Evolutionary conservation across 2,329 filamentous ascomycete genomes (phyloP), one percentile per base, ranked within the genome.

Genomic region (Sporothrix curviconia): DNA sequence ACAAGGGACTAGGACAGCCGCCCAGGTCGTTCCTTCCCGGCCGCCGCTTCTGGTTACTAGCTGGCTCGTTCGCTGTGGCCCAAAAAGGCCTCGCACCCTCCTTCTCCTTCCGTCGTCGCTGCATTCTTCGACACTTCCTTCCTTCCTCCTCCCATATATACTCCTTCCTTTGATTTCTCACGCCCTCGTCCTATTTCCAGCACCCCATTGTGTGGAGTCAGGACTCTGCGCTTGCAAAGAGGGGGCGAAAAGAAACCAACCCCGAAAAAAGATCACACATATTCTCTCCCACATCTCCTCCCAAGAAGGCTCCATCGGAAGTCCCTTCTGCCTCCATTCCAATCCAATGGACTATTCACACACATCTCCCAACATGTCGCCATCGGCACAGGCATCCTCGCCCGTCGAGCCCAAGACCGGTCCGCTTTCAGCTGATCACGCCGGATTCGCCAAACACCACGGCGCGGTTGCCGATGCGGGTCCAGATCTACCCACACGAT

Each of bases 401-500:
- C 36, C 46, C 75, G 65, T 76, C 43, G 74, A 74, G 36, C 81
- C 83, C 62, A 92, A 91, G 78, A 86, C 85, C 68, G n/a, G 86
- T 92, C 74, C 82, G 86, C 76, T 92, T 92, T 72, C 85, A 90
- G 72, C 79, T 91, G 56, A 78, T 90, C 64, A 83, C 88, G 65
- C 78, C 81, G 55, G 82, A 88, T 65, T 80, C 82, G 32, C 83
- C 84, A 60, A 82, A 86, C 68, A 83, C 82, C 65, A 83, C 84
- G 65, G 87, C 87, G 73, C 85, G 89, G 68, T 78, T 92, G 64
- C 88, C 89, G n/a, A 86, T 92, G 83, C 80, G 88, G 67, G 88
- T 92, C 55, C 89, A 95, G 68, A 96, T 99, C 65, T 96, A 87
- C 68, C 90, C 90, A 47, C 92, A 97, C 72, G 94, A 99, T 76